Base-by-base conservation (phyloP, 495 filamentous ascomycete genomes). In the Penicillium pancosmium region DNA sequence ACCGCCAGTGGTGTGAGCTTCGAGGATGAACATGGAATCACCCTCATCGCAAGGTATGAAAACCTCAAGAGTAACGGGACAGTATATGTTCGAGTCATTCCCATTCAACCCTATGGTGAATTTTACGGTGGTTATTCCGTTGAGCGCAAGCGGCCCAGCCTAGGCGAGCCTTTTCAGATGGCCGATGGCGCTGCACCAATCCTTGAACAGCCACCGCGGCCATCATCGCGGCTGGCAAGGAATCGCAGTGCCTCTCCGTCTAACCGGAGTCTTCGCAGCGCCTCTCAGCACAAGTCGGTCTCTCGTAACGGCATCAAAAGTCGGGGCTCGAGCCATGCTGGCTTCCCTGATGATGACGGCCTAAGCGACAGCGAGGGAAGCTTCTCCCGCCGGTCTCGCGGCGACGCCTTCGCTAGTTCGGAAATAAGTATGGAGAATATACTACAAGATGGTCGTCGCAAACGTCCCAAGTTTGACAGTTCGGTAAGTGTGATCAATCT, bases 361-460 rank as follows among this genome's bases (percentile, higher is more conserved):
- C 90, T 91, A 66, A 94, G 88, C 75, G 91, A 90, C 71, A 91
- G 88, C 57, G 92, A 95, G 59, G 86, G 84, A 60, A 89, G 86
- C 33, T 84, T 87, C 68, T 89, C 90, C 54, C 87, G 88, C 59
- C 88, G 86, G 63, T 80, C 84, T 61, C 90, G 86, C 67, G 85
- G 80, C 60, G 92, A 97, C 67, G 87, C 89, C 51, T 80, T 95
- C 56, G 90, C 88, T n/a, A 95, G 91, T 68, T 92, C 94, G 4
- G 94, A 98, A 56, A 98, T 98, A 67, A 97, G 93, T 72, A 83
- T 97, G 62, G 91, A 96, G 57, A 98, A 98, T 68, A 98, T 98
- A 74, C 89, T 98, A 55, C 93, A 98, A 74, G 94, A 95, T 66
- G 92, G 92, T 62, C 87, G 94, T 73, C 86, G 94, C 61, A 97